Evolutionary conservation across 257 asterid genomes (phyloP).

Genomic region (Solanum gandarillasii): DNA sequence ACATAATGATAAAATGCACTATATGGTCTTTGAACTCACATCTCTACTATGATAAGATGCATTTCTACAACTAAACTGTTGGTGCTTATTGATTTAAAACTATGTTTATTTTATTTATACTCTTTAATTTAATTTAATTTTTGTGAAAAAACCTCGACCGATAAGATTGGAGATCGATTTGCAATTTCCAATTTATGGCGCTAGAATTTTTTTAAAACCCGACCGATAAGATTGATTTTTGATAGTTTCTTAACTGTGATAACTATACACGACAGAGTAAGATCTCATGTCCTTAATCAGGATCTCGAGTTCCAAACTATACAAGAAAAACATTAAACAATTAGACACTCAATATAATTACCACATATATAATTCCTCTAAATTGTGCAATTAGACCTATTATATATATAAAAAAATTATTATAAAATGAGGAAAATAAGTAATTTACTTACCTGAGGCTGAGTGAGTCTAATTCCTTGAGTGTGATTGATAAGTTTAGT

Average conservation of each 20-base stretch:
- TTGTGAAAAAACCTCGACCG: not conserved
- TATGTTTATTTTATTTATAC: not conserved
- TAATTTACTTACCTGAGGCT: slow-evolving; percentile 49
- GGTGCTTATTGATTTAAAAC: not conserved
- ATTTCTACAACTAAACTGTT: not conserved
- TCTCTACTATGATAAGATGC: not conserved
- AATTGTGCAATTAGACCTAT: not conserved
- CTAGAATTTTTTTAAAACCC: not conserved
- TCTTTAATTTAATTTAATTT: not conserved
- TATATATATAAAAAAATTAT: not conserved
- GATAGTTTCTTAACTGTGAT: not conserved
- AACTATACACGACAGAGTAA: not conserved
- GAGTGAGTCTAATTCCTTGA: slow-evolving; percentile 37
- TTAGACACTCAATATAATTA: not conserved
- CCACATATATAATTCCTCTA: not conserved
- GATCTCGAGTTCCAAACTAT: not conserved
- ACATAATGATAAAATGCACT: not conserved
- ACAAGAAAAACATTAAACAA: not conserved
- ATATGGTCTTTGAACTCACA: not conserved
- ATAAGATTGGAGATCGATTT: not conserved
- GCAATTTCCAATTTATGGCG: not conserved
- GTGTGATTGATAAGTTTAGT: slow-evolving; percentile 39
- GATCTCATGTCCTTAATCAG: not conserved
- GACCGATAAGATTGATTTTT: not conserved
- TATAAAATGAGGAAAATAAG: not conserved